Evolutionary conservation across 495 filamentous ascomycete genomes (phyloP), one percentile per base, ranked within the genome.

Genomic region (Sporormia fimetaria): DNA sequence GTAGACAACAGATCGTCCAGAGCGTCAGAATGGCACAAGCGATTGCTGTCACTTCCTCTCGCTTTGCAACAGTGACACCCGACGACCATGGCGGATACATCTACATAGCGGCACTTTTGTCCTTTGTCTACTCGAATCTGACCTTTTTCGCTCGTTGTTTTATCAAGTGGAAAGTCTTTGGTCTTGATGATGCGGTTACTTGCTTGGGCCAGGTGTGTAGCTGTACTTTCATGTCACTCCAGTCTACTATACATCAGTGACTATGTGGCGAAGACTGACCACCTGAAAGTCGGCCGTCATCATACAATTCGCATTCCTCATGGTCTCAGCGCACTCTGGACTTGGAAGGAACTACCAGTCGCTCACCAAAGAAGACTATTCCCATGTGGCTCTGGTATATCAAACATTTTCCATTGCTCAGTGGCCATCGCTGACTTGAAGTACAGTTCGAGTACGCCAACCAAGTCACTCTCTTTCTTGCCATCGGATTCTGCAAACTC

Each of bases 91-190:
- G 33, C n/a, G 51, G 51, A 9, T 7, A 46, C 2, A 35, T 54
- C 11, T 54, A 47, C 27, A 54, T 54, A 20, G 35, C 44, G 7
- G 34, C 46, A 15, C 34, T 54, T 30, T 26, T 54, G 15, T 9
- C 27, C 5, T 30, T 48, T 16, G 44, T 36, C 12, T 54, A 54
- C 28, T 33, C 51, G 7, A 21, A 29, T 3, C 23, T 54, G 14
- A 35, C 47, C 6, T 47, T 54, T 16, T 3, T 51, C 10, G 31
- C 45, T 9, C 21, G 51, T 27, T 42, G 31, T 28, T 42, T 37
- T 21, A 42, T 54, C 26, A 54, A 54, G 31, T 43, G 47, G 37
- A 23, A 42, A 10, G 37, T 44, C 6, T 50, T 54, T 36, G 51
- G 51, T 0, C 33, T 38, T 10, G 51, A 54, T 21, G 51, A 54